phyloP scores from a whole-genome alignment of 371 early-diverging fungal genomes.

The Mucor mucedo region DNA sequence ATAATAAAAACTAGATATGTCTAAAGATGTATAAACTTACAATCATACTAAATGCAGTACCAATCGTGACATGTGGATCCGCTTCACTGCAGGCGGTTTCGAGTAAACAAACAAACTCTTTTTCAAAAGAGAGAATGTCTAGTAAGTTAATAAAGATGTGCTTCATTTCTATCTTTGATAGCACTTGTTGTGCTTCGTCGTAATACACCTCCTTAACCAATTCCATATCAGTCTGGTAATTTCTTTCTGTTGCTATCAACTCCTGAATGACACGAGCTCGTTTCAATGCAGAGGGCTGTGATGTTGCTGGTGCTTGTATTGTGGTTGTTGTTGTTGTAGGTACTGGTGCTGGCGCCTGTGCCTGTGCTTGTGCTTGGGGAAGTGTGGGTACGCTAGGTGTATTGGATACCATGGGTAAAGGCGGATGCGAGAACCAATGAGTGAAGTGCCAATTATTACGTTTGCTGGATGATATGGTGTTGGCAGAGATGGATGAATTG shows the following conservation, averaged over 20 bases:
- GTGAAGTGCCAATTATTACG: conserved; percentile 8
- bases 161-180: conserved; percentile 61
- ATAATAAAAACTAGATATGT: background rate
- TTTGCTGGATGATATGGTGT: background rate
- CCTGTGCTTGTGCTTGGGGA: background rate
- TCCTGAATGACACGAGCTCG: conserved; percentile 65
- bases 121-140: conserved; percentile 62
- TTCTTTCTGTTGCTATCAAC: conserved; percentile 71
- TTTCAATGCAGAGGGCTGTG: conserved; percentile 26
- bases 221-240: conserved; percentile 73
- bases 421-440: conserved; percentile 14
- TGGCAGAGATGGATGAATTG: conserved; percentile 22
- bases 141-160: conserved; percentile 71
- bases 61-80: conserved; percentile 42
- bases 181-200: conserved; percentile 53
- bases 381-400: background rate
- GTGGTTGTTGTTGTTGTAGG: background rate
- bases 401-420: background rate
- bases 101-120: conserved; percentile 46
- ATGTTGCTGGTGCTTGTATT: background rate
- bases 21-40: conserved; percentile 33
- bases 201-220: conserved; percentile 69
- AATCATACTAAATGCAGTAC: conserved; percentile 63
- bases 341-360: background rate
- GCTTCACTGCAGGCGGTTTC: conserved; percentile 27